These are phyloP conservation scores for Russula compacta DNA, from an alignment of 768 basidiomycete species.

Conservation along the genomic window DNA sequence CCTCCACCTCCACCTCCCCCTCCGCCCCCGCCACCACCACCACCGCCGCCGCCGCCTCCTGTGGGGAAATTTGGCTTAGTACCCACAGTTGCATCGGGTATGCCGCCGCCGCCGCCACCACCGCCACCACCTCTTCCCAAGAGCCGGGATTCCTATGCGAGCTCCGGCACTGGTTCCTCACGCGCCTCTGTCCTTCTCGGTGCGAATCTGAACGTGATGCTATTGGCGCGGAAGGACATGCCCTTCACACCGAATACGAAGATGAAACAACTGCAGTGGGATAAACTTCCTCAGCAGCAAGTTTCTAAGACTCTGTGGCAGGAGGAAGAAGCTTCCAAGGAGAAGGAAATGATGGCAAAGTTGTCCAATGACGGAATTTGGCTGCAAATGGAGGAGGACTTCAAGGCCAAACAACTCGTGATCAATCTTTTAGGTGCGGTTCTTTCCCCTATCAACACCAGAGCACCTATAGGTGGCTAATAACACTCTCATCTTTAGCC, in stretches of 20 bases:
- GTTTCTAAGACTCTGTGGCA: slow-evolving; percentile 83
- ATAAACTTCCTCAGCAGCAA: slow-evolving; percentile 88
- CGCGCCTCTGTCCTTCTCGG: slow-evolving; percentile 56
- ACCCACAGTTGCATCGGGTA: slow-evolving; percentile 20
- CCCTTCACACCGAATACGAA: slow-evolving; percentile 76
- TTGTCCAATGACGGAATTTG: slow-evolving; percentile 82
- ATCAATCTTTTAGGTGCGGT: slow-evolving; percentile 75
- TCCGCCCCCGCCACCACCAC: slow-evolving; percentile 24
- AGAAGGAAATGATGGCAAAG: slow-evolving; percentile 73
- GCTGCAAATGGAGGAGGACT: slow-evolving; percentile 96
- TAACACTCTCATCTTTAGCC: slow-evolving; percentile 33
- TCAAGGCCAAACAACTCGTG: slow-evolving; percentile 92
- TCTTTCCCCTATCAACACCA: not conserved
- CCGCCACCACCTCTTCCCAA: slow-evolving; percentile 33
- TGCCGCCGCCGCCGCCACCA: slow-evolving; percentile 29
- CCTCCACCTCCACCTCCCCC: slow-evolving; percentile 26
- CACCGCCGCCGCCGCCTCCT: slow-evolving; percentile 26
- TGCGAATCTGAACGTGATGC: slow-evolving; percentile 44
- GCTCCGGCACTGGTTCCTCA: slow-evolving; percentile 37
- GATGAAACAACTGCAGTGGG: slow-evolving; percentile 99
- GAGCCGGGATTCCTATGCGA: slow-evolving; percentile 28
- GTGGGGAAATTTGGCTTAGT: slow-evolving; percentile 25
- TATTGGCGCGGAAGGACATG: slow-evolving; percentile 74
- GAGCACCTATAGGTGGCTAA: not conserved
- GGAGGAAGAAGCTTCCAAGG: slow-evolving; percentile 55